A percentile compares a stretch with the other conserved stretches of the same genome.
phyloP scores from a whole-genome alignment of 1,139 yeast species.

The Eremothecium gossypii region DNA sequence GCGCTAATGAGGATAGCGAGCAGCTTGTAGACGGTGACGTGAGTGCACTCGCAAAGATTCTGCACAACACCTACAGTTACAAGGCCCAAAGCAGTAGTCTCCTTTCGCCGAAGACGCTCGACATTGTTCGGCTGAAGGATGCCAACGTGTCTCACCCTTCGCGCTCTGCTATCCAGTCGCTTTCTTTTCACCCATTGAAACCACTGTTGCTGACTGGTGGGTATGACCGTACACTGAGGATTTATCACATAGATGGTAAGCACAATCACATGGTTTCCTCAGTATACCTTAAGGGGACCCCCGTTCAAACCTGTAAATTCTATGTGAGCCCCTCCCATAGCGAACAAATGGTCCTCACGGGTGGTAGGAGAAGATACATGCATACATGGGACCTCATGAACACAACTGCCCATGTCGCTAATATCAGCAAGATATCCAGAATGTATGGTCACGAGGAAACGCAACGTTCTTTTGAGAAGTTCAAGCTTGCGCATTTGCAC shows the following conservation, averaged over 20 bases:
- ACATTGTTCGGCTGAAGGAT: conserved; percentile 73
- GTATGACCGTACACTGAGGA: conserved; percentile 76
- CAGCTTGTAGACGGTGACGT: conserved; percentile 35
- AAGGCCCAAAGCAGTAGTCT: conserved; percentile 44
- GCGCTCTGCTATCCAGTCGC: conserved; percentile 69
- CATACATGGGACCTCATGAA: conserved; percentile 85
- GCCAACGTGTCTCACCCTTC: conserved; percentile 67
- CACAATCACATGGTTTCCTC: conserved; percentile 73
- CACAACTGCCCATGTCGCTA: conserved; percentile 17
- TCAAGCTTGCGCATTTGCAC: conserved; percentile 46
- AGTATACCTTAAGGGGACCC: conserved; percentile 66
- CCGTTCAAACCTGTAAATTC: conserved; percentile 58
- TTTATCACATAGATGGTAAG: conserved; percentile 91
- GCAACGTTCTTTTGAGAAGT: conserved; percentile 82
- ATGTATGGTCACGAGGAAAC: conserved; percentile 84
- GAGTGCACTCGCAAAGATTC: conserved; percentile 49
- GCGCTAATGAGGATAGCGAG: conserved; percentile 34
- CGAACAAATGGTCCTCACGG: conserved; percentile 58
- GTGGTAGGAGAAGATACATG: conserved; percentile 88
- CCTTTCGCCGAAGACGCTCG: conserved; percentile 61
- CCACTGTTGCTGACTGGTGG: conserved; percentile 87
- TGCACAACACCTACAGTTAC: conserved; percentile 51
- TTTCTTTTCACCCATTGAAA: conserved; percentile 77
- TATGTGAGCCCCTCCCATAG: conserved; percentile 20
- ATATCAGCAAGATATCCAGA: conserved; percentile 73